Evolutionary conservation across 2,329 filamentous ascomycete species (phyloP).

Genomic region (Aspergillus puulaauensis): DNA sequence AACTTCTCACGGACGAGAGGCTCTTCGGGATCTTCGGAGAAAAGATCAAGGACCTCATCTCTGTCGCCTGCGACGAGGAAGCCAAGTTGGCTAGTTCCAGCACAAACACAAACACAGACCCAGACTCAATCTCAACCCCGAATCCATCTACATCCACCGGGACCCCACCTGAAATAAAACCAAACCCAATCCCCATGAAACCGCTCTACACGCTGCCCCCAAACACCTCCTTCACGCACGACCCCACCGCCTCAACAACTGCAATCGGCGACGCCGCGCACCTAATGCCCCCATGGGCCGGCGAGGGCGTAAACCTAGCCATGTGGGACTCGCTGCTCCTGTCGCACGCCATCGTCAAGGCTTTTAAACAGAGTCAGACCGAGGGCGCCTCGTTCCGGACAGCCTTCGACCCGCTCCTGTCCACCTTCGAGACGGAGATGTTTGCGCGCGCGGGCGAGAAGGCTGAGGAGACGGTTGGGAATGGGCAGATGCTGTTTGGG

Average conservation of each 20-base stretch:
- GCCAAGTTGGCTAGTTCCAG: too few relatives aligned
- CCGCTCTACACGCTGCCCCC: constrained; percentile 25
- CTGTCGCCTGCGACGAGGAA: constrained; percentile 19
- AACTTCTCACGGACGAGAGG: neutral
- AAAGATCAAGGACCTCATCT: constrained; percentile 21
- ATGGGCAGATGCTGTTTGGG: constrained; percentile 10
- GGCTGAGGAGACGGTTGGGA: constrained; percentile 4
- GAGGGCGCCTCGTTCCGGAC: neutral
- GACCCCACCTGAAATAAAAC: too few relatives aligned
- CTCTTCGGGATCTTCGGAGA: constrained; percentile 2
- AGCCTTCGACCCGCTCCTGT: constrained; percentile 4
- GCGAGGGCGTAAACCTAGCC: constrained; percentile 30
- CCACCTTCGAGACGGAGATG: constrained; percentile 7
- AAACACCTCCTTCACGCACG: constrained; percentile 20
- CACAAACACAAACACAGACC: too few relatives aligned
- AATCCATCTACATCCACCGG: too few relatives aligned
- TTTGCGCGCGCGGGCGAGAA: constrained; percentile 3
- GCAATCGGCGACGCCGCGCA: constrained; percentile 32
- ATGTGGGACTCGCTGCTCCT: constrained; percentile 27
- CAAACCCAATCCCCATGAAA: neutral
- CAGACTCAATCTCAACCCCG: too few relatives aligned
- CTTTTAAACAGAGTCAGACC: neutral
- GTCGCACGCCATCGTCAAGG: constrained; percentile 15
- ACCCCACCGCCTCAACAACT: constrained; percentile 14
- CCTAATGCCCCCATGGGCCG: constrained; percentile 31